Conservation (phyloP, 2,329 filamentous ascomycete genomes). For the Cytospora chrysosperma region DNA sequence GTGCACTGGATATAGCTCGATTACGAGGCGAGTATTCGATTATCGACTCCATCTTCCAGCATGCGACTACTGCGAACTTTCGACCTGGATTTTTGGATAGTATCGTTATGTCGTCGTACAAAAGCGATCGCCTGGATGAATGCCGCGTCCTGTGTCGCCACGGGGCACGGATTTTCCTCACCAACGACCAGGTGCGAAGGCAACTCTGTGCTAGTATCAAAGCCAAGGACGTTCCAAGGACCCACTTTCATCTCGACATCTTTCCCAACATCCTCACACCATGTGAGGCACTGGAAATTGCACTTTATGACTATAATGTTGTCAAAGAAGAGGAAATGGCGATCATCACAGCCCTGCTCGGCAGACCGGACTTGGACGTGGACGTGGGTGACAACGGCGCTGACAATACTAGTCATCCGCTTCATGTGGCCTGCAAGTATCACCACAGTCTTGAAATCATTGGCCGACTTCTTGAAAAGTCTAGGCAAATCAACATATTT, state of each 20-base stretch:
- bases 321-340: neutral
- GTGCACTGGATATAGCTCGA: neutral
- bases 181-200: neutral
- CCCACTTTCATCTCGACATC: neutral
- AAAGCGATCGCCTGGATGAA: neutral
- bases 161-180: neutral
- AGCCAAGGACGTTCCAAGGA: neutral
- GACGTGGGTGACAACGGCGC: accelerated
- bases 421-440: neutral
- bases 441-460: neutral
- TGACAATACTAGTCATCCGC: neutral
- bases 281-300: neutral
- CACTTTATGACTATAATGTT: neutral
- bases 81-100: neutral
- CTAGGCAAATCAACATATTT: neutral
- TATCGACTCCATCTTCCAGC: neutral
- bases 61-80: neutral
- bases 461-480: neutral
- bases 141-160: neutral
- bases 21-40: neutral
- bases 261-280: neutral
- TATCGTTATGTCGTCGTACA: neutral
- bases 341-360: neutral
- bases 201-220: neutral
- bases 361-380: neutral